phyloP scores from a whole-genome alignment of 768 basidiomycete genomes.

The Crucibulum laeve region DNA sequence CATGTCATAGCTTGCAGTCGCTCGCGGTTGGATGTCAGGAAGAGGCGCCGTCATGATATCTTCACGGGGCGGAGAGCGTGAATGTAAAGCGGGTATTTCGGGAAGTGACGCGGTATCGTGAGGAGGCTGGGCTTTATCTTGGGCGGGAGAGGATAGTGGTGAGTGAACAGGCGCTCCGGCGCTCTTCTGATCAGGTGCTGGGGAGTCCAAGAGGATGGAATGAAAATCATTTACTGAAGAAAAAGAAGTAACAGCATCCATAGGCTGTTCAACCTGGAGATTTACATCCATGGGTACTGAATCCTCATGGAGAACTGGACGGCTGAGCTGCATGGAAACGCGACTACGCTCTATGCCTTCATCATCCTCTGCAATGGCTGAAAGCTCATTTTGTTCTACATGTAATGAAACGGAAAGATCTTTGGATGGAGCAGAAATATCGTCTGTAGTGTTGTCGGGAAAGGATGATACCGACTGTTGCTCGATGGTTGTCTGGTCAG shows the following conservation, averaged over 20 bases:
- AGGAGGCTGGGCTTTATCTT: neutral
- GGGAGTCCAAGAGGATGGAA: constrained; percentile 34
- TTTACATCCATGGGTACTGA: neutral
- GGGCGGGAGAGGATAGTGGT: neutral
- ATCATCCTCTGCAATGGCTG: constrained; percentile 71
- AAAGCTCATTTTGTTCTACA: constrained; percentile 43
- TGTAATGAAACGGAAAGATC: constrained; percentile 1
- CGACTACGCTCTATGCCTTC: constrained; percentile 44
- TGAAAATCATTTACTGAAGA: constrained; percentile 33
- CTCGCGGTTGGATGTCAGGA: constrained; percentile 1
- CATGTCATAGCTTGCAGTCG: constrained; percentile 13
- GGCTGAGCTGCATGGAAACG: constrained; percentile 14
- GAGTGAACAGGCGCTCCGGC: neutral
- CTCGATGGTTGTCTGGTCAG: too few species aligned
- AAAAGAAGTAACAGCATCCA: constrained; percentile 13
- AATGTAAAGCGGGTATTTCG: neutral
- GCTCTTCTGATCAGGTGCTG: constrained; percentile 9
- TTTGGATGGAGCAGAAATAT: neutral
- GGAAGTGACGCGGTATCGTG: neutral
- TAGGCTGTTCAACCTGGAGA: constrained; percentile 4
- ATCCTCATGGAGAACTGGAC: neutral
- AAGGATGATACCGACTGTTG: neutral
- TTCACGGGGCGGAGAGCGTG: neutral
- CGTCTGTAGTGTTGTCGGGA: neutral
- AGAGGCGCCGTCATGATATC: constrained; percentile 4